Evolutionary conservation across 2,329 filamentous ascomycete species (phyloP).

Genomic region (Cucurbitaria berberidis): DNA sequence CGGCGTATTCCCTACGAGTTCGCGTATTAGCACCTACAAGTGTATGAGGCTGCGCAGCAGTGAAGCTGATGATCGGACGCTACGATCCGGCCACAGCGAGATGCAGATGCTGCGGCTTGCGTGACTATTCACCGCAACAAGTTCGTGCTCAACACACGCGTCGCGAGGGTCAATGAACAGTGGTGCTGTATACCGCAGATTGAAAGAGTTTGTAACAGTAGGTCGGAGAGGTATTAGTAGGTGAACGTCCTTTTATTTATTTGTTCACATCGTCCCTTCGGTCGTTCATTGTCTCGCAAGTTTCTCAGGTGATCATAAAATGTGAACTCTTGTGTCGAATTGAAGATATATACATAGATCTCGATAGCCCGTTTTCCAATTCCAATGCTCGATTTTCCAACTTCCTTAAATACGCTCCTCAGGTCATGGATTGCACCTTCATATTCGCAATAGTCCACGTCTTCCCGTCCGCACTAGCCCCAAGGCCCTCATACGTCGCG

Average conservation of each 20-base stretch:
- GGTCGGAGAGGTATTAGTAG: not conserved
- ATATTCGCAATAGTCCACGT: not conserved
- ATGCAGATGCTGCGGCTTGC: not conserved
- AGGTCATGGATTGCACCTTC: not conserved
- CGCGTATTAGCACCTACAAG: not conserved
- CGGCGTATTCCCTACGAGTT: not conserved
- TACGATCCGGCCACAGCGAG: not conserved
- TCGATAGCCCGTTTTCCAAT: too few species aligned
- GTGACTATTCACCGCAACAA: not conserved
- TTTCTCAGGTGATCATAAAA: not conserved
- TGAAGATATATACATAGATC: not conserved
- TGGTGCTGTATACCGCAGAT: not conserved
- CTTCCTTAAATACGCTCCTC: too few species aligned
- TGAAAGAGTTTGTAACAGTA: not conserved
- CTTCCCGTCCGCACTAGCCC: not conserved
- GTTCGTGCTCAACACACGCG: not conserved
- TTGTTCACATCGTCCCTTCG: not conserved
- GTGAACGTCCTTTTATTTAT: not conserved
- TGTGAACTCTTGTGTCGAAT: not conserved
- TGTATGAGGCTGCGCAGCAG: not conserved
- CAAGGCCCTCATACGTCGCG: not conserved
- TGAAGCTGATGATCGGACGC: not conserved
- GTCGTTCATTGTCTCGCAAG: not conserved
- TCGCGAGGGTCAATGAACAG: not conserved
- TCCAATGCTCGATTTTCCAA: not conserved